Base-by-base conservation (phyloP, 352 stramenopile genomes). In the Blastocystis sp. region DNA sequence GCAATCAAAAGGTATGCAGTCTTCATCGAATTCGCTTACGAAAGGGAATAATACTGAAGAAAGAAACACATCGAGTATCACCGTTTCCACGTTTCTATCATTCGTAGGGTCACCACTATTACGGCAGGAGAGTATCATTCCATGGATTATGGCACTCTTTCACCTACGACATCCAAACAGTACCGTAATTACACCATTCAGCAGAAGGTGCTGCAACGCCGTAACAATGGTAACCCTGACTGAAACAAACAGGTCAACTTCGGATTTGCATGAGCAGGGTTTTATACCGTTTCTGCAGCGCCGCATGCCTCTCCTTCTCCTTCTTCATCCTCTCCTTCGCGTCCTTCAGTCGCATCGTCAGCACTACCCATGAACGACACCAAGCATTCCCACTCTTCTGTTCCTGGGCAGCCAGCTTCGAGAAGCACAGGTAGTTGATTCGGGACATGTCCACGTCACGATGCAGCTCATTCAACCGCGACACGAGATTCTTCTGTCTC, bases 231-330 rank as follows among this genome's bases (percentile, higher is more conserved):
- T 34, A 34, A 34, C 28, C 28, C 28, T 34, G 28, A 34, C 28
- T 34, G 28, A 34, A 34, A 34, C 28, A 34, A 34, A 34, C 28
- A 34, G 28, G 28, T 34, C 28, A 34, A 34, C 28, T 34, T 34
- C 28, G 28, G 28, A 34, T 34, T 43, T 41, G 11, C n/a, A 7
- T 59, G 23, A 76, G 4, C 65, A 76, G 23, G 14, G 41, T 38
- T 52, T 41, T 76, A n/a, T 76, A 76, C n/a, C 65, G 17, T 38
- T 76, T 76, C 65, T 76, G 65, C 38, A 76, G 38, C 34, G 52
- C 5, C 38, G 65, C 34, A 56, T 76, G 65, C 11, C 65, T 19
- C n/a, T 14, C 60, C 60, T 66, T 66, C 60, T 66, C 60, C 60
- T 34, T 66, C 60, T 66, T 66, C 60, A 66, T 5, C 11, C 10